Percentiles rank a stretch among this genome's conserved stretches.
These are phyloP conservation scores for Nakazawaea populi DNA, from an alignment of 805 yeast species.

Conservation along the genomic window DNA sequence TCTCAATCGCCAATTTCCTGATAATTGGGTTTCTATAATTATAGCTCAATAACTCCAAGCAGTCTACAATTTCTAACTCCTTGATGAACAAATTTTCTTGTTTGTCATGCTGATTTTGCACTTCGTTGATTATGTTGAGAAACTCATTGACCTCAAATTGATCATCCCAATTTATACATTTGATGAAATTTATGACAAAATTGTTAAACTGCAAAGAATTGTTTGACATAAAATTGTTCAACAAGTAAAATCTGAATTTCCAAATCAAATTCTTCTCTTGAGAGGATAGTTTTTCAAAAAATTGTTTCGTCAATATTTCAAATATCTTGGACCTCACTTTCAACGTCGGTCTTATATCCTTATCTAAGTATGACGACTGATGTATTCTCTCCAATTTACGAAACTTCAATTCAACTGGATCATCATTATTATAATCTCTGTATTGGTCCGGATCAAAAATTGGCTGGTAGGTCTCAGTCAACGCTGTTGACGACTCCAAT, in stretches of 20 bases:
- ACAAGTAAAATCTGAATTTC: constrained; percentile 81
- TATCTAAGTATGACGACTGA: constrained; percentile 69
- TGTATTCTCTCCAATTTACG: constrained; percentile 81
- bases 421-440: constrained; percentile 35
- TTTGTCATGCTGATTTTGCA: constrained; percentile 13
- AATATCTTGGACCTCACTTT: constrained; percentile 70
- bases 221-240: constrained; percentile 40
- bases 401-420: constrained; percentile 86
- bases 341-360: constrained; percentile 84
- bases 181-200: constrained; percentile 57
- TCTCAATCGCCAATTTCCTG: constrained; percentile 81
- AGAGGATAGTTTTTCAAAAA: constrained; percentile 74
- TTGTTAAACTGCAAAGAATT: constrained; percentile 27
- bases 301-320: constrained; percentile 67
- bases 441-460: constrained; percentile 68
- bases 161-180: constrained; percentile 85
- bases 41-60: constrained; percentile 75
- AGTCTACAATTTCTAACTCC: constrained; percentile 29
- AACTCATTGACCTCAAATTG: constrained; percentile 77
- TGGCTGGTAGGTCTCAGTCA: constrained; percentile 23
- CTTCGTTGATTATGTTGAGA: constrained; percentile 32
- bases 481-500: constrained; percentile 13
- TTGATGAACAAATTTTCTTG: constrained; percentile 21
- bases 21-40: constrained; percentile 68
- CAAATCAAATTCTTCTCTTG: constrained; percentile 84